Evolutionary conservation across 352 stramenopile species (phyloP).

Genomic region (Phytophthora boehmeriae): DNA sequence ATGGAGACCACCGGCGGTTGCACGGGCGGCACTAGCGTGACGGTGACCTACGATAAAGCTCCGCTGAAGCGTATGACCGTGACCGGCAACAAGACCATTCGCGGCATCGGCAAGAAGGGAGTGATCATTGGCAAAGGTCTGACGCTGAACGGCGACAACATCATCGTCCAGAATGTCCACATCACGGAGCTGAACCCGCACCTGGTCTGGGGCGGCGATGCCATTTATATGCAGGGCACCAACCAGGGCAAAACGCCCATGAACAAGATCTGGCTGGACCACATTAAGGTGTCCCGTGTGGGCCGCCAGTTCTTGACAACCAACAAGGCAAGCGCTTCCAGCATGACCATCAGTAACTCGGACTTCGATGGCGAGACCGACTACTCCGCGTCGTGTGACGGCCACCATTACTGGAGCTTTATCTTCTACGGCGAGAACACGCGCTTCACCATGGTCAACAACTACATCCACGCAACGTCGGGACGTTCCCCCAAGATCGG

Average conservation of each 20-base stretch:
- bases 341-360: slow-evolving; percentile 57
- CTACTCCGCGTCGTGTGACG: slow-evolving; percentile 51
- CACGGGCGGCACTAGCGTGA: slow-evolving; percentile 29
- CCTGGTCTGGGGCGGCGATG: slow-evolving; percentile 41
- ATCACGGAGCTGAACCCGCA: slow-evolving; percentile 60
- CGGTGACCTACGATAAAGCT: slow-evolving; percentile 28
- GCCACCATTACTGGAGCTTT: slow-evolving; percentile 57
- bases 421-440: slow-evolving; percentile 46
- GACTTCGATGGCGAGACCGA: slow-evolving; percentile 50
- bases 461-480: slow-evolving; percentile 43
- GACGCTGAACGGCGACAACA: slow-evolving; percentile 40
- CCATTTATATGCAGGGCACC: slow-evolving; percentile 33
- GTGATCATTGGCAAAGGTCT: slow-evolving; percentile 50
- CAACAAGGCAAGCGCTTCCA: slow-evolving; percentile 32
- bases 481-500: slow-evolving; percentile 38
- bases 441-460: slow-evolving; percentile 39
- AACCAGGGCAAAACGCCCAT: slow-evolving; percentile 22
- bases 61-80: slow-evolving; percentile 35
- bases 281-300: slow-evolving; percentile 46
- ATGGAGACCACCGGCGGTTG: slow-evolving; percentile 56
- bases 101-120: slow-evolving; percentile 43
- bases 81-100: slow-evolving; percentile 46
- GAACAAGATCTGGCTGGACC: slow-evolving; percentile 54
- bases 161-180: slow-evolving; percentile 60
- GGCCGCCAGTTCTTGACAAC: slow-evolving; percentile 49